Evolutionary conservation across 2,329 filamentous ascomycete species (phyloP).

Genomic region (Coniella vitis): DNA sequence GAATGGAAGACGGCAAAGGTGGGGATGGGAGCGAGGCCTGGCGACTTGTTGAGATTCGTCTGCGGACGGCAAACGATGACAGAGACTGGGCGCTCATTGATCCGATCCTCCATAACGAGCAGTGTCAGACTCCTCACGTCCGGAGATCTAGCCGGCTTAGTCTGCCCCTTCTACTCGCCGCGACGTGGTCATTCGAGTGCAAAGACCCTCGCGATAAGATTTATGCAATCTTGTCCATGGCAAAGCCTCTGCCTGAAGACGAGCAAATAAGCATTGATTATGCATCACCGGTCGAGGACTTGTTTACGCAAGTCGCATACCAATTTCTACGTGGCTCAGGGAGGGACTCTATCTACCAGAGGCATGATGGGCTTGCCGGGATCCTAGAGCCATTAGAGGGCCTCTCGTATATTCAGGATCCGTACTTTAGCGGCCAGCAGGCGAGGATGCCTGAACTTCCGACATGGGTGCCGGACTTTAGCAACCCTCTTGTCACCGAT

Average conservation of each 20-base stretch:
- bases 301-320: constrained; percentile 1
- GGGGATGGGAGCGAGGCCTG: constrained; percentile 9
- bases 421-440: background rate
- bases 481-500: no score
- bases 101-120: background rate
- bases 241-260: constrained; percentile 2
- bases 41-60: constrained; percentile 5
- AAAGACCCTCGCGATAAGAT: constrained; percentile 10
- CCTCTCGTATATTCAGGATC: constrained; percentile 4
- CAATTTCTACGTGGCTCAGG: no score
- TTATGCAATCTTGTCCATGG: constrained; percentile 8
- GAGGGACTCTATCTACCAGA: background rate
- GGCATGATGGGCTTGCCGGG: background rate
- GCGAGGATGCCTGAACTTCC: constrained; percentile 5
- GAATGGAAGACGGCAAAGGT: background rate
- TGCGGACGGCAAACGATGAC: background rate
- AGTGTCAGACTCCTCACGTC: background rate
- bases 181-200: constrained; percentile 10
- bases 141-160: background rate
- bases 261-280: constrained; percentile 7
- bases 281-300: background rate
- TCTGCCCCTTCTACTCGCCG: constrained; percentile 1
- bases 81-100: background rate
- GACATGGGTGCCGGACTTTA: constrained; percentile 2
- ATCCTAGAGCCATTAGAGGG: constrained; percentile 8